Conservation (phyloP, 2,329 filamentous ascomycete genomes). For the Pezicula rhizophila region DNA sequence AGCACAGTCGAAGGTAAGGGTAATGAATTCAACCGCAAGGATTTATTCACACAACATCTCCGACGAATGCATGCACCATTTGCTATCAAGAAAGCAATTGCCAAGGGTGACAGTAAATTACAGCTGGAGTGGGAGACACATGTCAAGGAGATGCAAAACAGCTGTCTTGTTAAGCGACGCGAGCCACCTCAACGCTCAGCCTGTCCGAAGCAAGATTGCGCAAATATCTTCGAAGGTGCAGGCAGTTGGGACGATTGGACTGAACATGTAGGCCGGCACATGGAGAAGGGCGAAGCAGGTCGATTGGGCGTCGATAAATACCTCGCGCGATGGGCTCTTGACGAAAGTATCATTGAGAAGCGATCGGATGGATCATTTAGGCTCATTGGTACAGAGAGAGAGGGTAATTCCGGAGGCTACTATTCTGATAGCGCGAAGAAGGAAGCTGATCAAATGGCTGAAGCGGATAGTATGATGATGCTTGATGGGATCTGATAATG, state of each 20-base stretch:
- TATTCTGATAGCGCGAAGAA: slow-evolving; percentile 27
- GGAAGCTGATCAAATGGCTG: slow-evolving; percentile 18
- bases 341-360: slow-evolving; percentile 56
- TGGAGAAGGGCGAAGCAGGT: slow-evolving; percentile 66
- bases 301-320: slow-evolving; percentile 51
- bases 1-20: slow-evolving; percentile 49
- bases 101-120: slow-evolving; percentile 52
- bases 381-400: slow-evolving; percentile 39
- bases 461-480: slow-evolving; percentile 20
- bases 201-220: slow-evolving; percentile 67
- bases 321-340: slow-evolving; percentile 55
- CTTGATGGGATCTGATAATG: slow-evolving; percentile 10
- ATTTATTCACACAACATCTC: slow-evolving; percentile 90
- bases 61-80: slow-evolving; percentile 85
- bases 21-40: slow-evolving; percentile 85
- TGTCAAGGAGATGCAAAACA: slow-evolving; percentile 63
- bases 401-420: slow-evolving; percentile 25
- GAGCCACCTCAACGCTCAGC: slow-evolving; percentile 64
- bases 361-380: slow-evolving; percentile 51
- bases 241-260: slow-evolving; percentile 85
- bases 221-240: slow-evolving; percentile 61
- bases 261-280: slow-evolving; percentile 85
- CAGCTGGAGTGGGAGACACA: slow-evolving; percentile 59
- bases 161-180: slow-evolving; percentile 67
- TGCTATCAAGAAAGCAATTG: slow-evolving; percentile 51